These are phyloP conservation scores for Pelargonium hybrid DNA, from an alignment of 441 rosid genomes.

Conservation along the genomic window DNA sequence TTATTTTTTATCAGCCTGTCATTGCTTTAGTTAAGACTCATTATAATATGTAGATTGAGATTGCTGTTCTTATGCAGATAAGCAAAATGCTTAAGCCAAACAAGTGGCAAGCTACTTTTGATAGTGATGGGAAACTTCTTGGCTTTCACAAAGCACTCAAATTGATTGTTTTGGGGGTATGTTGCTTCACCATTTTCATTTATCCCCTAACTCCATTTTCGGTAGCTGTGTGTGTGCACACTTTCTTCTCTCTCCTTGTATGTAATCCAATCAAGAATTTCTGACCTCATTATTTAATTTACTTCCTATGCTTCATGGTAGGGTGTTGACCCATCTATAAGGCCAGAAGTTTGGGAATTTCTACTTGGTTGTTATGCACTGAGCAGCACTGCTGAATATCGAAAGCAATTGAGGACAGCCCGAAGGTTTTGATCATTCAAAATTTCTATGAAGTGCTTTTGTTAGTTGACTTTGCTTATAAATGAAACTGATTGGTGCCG, in stretches of 20 bases:
- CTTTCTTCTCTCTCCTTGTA: not conserved
- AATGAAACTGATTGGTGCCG: not conserved
- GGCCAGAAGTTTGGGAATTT: conserved; percentile 98
- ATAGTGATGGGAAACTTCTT: conserved; percentile 63
- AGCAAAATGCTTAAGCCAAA: conserved; percentile 87
- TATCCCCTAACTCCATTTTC: conserved; percentile 5
- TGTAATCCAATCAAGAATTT: not conserved
- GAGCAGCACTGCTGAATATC: conserved; percentile 67
- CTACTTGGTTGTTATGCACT: conserved; percentile 82
- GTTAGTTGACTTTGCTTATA: conserved; percentile 11
- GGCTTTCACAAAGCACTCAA: conserved; percentile 74
- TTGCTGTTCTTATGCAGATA: conserved; percentile 33
- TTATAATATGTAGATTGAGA: conserved; percentile 12
- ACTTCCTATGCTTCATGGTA: conserved; percentile 30
- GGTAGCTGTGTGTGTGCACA: not conserved
- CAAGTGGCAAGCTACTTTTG: conserved; percentile 73
- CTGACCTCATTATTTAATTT: conserved; percentile 6
- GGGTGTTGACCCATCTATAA: conserved; percentile 89
- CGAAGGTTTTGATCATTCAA: conserved; percentile 45
- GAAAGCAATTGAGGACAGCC: conserved; percentile 60
- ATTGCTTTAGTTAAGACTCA: not conserved
- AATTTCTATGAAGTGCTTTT: conserved; percentile 12
- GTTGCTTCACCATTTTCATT: conserved; percentile 20
- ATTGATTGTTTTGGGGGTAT: conserved; percentile 70
- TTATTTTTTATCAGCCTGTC: too few relatives aligned